Conservation (phyloP, 805 yeast genomes). For the Ogataea methanolica region DNA sequence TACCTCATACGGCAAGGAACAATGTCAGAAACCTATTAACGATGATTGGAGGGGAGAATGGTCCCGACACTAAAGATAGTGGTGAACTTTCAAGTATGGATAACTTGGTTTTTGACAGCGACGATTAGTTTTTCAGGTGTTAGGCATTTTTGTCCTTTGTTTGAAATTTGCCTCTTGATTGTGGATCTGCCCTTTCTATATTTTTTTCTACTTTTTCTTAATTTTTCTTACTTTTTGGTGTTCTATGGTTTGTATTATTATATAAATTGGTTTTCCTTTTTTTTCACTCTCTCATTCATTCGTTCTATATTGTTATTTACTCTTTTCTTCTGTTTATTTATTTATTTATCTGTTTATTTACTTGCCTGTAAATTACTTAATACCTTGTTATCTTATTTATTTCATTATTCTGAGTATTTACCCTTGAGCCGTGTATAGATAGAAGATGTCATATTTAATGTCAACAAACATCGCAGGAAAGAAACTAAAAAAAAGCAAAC, state of each 20-base stretch:
- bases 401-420: background rate
- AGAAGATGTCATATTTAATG: background rate
- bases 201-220: too few relatives aligned
- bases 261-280: too few relatives aligned
- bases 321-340: too few relatives aligned
- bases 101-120: conserved; percentile 7
- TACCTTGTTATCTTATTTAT: background rate
- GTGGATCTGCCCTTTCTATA: too few relatives aligned
- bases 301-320: too few relatives aligned
- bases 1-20: conserved; percentile 13
- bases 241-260: too few relatives aligned
- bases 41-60: too few relatives aligned
- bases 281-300: too few relatives aligned
- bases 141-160: background rate
- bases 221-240: too few relatives aligned
- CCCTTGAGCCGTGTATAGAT: background rate
- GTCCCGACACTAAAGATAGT: background rate
- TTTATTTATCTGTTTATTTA: background rate
- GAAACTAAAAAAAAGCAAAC: too few relatives aligned
- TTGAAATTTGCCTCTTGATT: background rate
- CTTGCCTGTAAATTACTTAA: background rate
- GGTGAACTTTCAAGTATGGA: conserved; percentile 10
- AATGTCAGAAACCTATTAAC: conserved; percentile 1
- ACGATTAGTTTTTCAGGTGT: background rate
- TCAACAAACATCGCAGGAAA: too few relatives aligned